Percentiles rank a stretch among this genome's conserved stretches.
Conservation (phyloP, 495 filamentous ascomycete species). For the Glarea lozoyensis region DNA sequence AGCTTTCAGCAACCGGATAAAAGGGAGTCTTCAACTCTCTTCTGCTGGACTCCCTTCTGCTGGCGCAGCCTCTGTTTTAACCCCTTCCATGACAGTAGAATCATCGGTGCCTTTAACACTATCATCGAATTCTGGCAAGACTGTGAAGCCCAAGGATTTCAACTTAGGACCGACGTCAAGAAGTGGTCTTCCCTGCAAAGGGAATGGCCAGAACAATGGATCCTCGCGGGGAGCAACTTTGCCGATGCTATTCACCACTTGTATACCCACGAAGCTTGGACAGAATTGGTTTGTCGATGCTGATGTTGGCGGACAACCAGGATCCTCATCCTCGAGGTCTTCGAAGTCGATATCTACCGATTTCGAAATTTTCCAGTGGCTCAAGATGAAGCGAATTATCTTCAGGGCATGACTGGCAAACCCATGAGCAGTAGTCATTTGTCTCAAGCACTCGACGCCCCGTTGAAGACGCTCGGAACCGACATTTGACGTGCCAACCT, state of each 20-base stretch:
- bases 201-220: slow-evolving; percentile 44
- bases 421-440: slow-evolving; percentile 18
- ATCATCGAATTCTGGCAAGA: too few species aligned
- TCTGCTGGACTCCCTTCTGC: too few species aligned
- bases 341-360: slow-evolving; percentile 37
- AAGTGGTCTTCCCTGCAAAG: slow-evolving; percentile 44
- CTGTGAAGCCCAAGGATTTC: slow-evolving; percentile 35
- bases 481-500: slow-evolving; percentile 15
- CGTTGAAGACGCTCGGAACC: not conserved
- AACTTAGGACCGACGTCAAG: slow-evolving; percentile 32
- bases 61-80: too few species aligned
- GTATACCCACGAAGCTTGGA: slow-evolving; percentile 28
- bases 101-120: too few species aligned
- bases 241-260: slow-evolving; percentile 8
- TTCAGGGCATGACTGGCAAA: slow-evolving; percentile 34
- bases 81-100: too few species aligned
- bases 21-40: too few species aligned
- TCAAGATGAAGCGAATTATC: slow-evolving; percentile 43
- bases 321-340: slow-evolving; percentile 30
- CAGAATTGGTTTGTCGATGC: slow-evolving; percentile 35
- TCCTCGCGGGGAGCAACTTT: slow-evolving; percentile 2
- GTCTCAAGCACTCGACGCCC: slow-evolving; percentile 1
- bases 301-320: slow-evolving; percentile 30
- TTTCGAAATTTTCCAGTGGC: not conserved
- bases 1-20: too few species aligned